Evolutionary conservation across 352 stramenopile species (phyloP), one percentile per base, ranked within the genome.

Genomic region (Phytophthora meadii): DNA sequence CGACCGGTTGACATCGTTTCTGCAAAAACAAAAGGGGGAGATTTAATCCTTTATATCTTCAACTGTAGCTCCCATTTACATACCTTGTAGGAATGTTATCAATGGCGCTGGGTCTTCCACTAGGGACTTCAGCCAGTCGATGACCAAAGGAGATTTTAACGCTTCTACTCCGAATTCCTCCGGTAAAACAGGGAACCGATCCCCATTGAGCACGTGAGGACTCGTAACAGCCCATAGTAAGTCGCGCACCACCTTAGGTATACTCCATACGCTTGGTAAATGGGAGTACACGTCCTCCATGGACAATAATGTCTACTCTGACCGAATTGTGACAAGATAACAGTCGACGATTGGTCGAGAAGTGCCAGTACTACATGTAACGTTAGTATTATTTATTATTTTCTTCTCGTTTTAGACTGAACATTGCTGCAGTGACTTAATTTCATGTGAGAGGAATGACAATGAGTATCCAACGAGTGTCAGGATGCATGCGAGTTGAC

Each of bases 231-330:
- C 58, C 81, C 84, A 93, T 24, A 90, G 64, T 57, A 93, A 70
- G 65, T 92, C 81, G 32, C 80, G 77, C 36, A 93, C 71, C 9
- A 89, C 71, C 70, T 92, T 93, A 19, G 72, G 76, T 36, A 71
- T 67, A 37, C 19, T 6, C 14, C 47, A 44, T 3, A 54, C 32
- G 40, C 24, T 59, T 45, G 53, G 57, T 5, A 72, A 61, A 53
- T 53, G 47, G 5, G 41, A 45, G 24, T 12, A 54, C 57, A 24
- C 48, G 46, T 57, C 25, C 32, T 45, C 42, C 25, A 19, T 41
- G 22, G 50, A 49, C 64, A 67, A 22, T 72, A 67, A 22, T 72
- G 25, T 52, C 49, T 25, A 28, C 60, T 57, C 61, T 17, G n/a
- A 19, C 2, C 39, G 17, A 45, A 67, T 54, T 65, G 46, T 47